Conservation (phyloP, 169 alveolate genomes). For the Cyclospora cayetanensis region DNA sequence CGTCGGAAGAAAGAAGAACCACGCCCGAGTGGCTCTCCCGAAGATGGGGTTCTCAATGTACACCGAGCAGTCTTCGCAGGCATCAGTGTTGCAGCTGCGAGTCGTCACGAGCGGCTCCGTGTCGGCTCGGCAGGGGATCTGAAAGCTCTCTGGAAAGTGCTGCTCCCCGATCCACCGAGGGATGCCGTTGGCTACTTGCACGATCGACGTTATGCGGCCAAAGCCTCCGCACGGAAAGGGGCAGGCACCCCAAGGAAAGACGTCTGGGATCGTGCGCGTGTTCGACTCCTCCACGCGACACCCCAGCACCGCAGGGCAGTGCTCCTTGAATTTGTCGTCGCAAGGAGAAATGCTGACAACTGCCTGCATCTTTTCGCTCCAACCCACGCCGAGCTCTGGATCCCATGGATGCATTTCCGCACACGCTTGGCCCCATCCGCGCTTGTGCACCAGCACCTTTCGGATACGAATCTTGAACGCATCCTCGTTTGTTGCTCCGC, state of each 20-base stretch:
- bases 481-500: constrained; percentile 34
- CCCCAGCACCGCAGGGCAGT: constrained; percentile 53
- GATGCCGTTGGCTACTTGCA: constrained; percentile 70
- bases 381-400: constrained; percentile 41
- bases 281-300: constrained; percentile 60
- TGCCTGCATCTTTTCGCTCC: constrained; percentile 65
- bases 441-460: constrained; percentile 41
- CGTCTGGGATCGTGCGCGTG: constrained; percentile 55
- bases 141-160: constrained; percentile 68
- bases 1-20: constrained; percentile 67
- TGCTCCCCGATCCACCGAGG: constrained; percentile 70
- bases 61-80: constrained; percentile 67
- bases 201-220: constrained; percentile 63
- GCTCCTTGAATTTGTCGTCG: not conserved
- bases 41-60: constrained; percentile 34
- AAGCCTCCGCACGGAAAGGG: constrained; percentile 72
- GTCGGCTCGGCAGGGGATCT: constrained; percentile 66
- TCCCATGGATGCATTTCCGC: constrained; percentile 62
- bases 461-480: constrained; percentile 64
- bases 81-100: constrained; percentile 58
- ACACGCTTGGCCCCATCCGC: constrained; percentile 54
- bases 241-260: constrained; percentile 71
- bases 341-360: constrained; percentile 60
- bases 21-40: constrained; percentile 46
- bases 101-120: constrained; percentile 63